These are phyloP conservation scores for Nyctanthes arbortristis DNA, from an alignment of 257 asterid species.

Conservation along the genomic window DNA sequence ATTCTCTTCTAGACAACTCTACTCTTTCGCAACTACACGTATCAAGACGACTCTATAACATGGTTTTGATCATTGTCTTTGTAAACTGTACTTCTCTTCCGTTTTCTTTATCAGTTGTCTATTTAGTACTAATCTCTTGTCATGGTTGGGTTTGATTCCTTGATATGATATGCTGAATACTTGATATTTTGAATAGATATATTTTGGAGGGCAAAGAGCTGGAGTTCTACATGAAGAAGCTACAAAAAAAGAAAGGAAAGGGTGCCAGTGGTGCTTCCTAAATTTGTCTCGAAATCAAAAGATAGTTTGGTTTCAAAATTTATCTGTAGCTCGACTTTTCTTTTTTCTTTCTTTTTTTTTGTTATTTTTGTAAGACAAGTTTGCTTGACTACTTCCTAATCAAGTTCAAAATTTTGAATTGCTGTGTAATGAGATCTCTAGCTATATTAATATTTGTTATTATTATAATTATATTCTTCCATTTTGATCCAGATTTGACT, in stretches of 20 bases:
- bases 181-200: conserved; percentile 32
- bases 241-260: conserved; percentile 63
- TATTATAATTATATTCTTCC: background rate
- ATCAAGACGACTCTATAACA: background rate
- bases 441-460: no score
- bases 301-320: background rate
- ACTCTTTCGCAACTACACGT: background rate
- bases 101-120: background rate
- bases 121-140: background rate
- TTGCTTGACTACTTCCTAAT: background rate
- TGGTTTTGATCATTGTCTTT: background rate
- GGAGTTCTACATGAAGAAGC: conserved; percentile 60
- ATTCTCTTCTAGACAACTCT: background rate
- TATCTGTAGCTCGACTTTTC: conserved; percentile 6
- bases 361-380: no score
- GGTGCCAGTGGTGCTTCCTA: conserved; percentile 46
- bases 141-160: background rate
- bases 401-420: conserved; percentile 8
- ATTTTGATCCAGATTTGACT: no score
- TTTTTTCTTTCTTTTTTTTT: no score
- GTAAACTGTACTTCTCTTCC: no score
- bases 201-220: conserved; percentile 63
- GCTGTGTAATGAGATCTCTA: background rate
- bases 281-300: background rate
- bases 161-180: background rate